A percentile compares a stretch with the other conserved stretches of the same genome.
Conservation (phyloP, 139 green algal genomes). For the Penium margaritaceum region DNA sequence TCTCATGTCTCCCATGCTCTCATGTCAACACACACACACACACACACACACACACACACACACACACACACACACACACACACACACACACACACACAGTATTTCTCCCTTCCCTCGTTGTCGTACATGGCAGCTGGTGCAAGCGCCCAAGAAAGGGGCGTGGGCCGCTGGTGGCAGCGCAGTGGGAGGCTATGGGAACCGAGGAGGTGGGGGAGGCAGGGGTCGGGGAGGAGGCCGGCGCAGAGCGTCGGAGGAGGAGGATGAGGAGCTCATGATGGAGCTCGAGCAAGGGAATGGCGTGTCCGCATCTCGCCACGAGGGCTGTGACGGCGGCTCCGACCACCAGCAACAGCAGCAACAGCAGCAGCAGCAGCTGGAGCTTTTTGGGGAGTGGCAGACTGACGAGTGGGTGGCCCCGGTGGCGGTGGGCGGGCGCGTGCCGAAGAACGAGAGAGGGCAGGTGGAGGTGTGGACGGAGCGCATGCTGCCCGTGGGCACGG, state of each 20-base stretch:
- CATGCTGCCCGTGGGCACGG: constrained; percentile 37
- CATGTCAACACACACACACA: not conserved
- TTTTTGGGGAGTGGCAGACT: constrained; percentile 48
- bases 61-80: not conserved
- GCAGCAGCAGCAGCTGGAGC: too few relatives aligned
- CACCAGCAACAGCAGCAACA: too few relatives aligned
- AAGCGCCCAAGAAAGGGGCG: too few relatives aligned
- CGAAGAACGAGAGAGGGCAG: constrained; percentile 44
- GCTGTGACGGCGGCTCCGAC: too few relatives aligned
- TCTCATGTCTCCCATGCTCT: too few relatives aligned
- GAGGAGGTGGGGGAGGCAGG: constrained; percentile 14
- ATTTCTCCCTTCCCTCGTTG: too few relatives aligned
- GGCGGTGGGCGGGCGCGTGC: constrained; percentile 31
- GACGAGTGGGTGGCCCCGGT: constrained; percentile 34
- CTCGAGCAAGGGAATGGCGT: too few relatives aligned
- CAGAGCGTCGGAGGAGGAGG: constrained; percentile 11
- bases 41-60: not conserved
- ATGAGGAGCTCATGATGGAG: not conserved
- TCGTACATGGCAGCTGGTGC: too few relatives aligned
- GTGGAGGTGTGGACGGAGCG: constrained; percentile 41
- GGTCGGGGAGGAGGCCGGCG: constrained; percentile 16
- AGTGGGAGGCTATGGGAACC: too few relatives aligned
- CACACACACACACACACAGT: not conserved
- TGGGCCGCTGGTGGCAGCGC: too few relatives aligned
- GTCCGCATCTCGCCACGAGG: too few relatives aligned